These are phyloP conservation scores for Suillus bovinus DNA, from an alignment of 768 basidiomycete genomes.

Conservation along the genomic window DNA sequence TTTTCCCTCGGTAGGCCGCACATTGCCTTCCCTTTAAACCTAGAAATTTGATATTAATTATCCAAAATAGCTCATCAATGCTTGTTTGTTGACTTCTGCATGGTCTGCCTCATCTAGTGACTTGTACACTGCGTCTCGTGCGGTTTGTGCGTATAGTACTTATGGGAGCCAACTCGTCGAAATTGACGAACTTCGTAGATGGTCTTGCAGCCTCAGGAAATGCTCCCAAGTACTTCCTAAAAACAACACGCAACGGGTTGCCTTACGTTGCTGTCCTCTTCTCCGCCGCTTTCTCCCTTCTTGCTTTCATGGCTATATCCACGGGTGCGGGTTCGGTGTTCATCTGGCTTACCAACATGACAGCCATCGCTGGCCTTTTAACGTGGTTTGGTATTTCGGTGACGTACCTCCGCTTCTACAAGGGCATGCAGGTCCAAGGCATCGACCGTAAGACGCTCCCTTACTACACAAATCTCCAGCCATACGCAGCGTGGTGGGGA, in stretches of 20 bases:
- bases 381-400: slow-evolving; percentile 81
- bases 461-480: slow-evolving; percentile 65
- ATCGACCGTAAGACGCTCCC: slow-evolving; percentile 72
- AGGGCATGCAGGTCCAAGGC: slow-evolving; percentile 78
- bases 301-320: slow-evolving; percentile 81
- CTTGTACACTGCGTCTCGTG: slow-evolving; percentile 87
- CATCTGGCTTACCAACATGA: slow-evolving; percentile 78
- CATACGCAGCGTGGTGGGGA: slow-evolving; percentile 69
- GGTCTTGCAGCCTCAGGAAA: slow-evolving; percentile 79
- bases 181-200: slow-evolving; percentile 42
- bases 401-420: slow-evolving; percentile 81
- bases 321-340: slow-evolving; percentile 73
- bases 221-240: slow-evolving; percentile 78
- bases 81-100: slow-evolving; percentile 81
- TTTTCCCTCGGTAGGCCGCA: slow-evolving; percentile 64
- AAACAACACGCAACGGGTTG: slow-evolving; percentile 69
- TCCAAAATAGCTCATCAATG: slow-evolving; percentile 65
- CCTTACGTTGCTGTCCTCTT: slow-evolving; percentile 73
- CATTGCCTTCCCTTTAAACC: slow-evolving; percentile 17
- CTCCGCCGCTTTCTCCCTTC: slow-evolving; percentile 61
- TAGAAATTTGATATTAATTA: not conserved
- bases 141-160: slow-evolving; percentile 65
- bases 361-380: slow-evolving; percentile 63
- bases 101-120: slow-evolving; percentile 93
- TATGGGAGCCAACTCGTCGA: not conserved